These are phyloP conservation scores for Aspergillus diversus DNA, from an alignment of 495 filamentous ascomycete genomes.

Conservation along the genomic window DNA sequence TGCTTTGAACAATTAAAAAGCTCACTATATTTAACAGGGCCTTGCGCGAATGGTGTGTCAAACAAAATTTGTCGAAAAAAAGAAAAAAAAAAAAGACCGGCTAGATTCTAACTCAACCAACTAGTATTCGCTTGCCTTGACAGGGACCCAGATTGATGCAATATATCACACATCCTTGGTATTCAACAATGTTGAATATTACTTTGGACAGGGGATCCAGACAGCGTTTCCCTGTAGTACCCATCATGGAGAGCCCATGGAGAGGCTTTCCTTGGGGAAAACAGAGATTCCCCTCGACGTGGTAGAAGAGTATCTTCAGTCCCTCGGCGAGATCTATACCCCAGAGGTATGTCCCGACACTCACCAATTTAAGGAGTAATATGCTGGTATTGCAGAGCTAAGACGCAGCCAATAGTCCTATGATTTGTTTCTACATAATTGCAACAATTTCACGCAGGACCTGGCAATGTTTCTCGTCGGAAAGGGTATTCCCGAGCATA, in stretches of 20 bases:
- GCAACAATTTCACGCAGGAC: constrained; percentile 98
- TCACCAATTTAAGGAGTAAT: constrained; percentile 3
- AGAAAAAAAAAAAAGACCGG: too few species aligned
- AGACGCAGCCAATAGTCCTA: constrained; percentile 63
- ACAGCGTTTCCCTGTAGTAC: constrained; percentile 77
- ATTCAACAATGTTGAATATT: constrained; percentile 74
- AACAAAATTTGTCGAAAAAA: not conserved
- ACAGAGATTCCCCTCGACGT: constrained; percentile 83
- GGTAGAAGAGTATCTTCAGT: constrained; percentile 87
- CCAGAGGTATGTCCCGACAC: constrained; percentile 59
- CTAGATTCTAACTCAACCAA: constrained; percentile 18
- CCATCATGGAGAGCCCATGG: constrained; percentile 83
- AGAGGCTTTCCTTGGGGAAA: constrained; percentile 70
- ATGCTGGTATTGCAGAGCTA: not conserved
- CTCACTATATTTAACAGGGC: constrained; percentile 32
- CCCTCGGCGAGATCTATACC: constrained; percentile 79
- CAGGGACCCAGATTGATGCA: constrained; percentile 80
- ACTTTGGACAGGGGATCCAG: constrained; percentile 78
- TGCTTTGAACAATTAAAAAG: constrained; percentile 19
- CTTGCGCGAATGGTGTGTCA: constrained; percentile 51
- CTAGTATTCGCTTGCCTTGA: constrained; percentile 54
- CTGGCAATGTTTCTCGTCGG: constrained; percentile 90
- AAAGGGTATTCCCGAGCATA: constrained; percentile 83
- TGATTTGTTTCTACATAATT: constrained; percentile 88
- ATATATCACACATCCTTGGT: constrained; percentile 92